Base-by-base conservation (phyloP, 805 yeast genomes). In the Candida gorgasii region DNA sequence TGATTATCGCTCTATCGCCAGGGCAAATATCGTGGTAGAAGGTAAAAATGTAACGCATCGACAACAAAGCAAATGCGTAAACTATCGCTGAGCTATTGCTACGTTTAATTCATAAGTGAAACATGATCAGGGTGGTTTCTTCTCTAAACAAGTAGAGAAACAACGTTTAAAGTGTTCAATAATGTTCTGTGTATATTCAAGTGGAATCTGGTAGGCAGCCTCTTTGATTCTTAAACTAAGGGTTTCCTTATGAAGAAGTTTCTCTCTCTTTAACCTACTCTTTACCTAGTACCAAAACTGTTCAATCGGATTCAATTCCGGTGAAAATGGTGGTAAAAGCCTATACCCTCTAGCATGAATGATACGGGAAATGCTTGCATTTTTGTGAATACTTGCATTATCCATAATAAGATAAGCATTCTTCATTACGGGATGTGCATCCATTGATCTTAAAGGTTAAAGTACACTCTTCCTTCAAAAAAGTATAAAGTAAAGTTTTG, bases 381-480 rank as follows among this genome's bases (percentile, higher is more conserved):
- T n/a, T n/a, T n/a, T n/a, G n/a, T n/a, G n/a, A n/a, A n/a, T n/a
- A n/a, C n/a, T n/a, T n/a, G n/a, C n/a, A n/a, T n/a, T n/a, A n/a
- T n/a, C n/a, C n/a, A n/a, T n/a, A n/a, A n/a, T n/a, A n/a, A n/a
- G n/a, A n/a, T n/a, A n/a, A n/a, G n/a, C n/a, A n/a, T n/a, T n/a
- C n/a, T n/a, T n/a, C n/a, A n/a, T n/a, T n/a, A n/a, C n/a, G n/a
- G n/a, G n/a, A n/a, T n/a, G n/a, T n/a, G n/a, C n/a, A n/a, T n/a
- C n/a, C n/a, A n/a, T n/a, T n/a, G n/a, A 24, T 24, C 28, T 24
- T 24, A 11, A 11, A 24, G 12, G n/a, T 24, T 13, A 24, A 24
- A 5, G 28, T 24, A 24, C 28, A 43, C 23, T 43, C 46, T n/a
- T 44, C 36, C n/a, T 40, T 45, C 40, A 45, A 40, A 17, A 45